Percentiles rank a stretch among this genome's conserved stretches.
phyloP scores from a whole-genome alignment of 2,329 filamentous ascomycete genomes.

The Pseudopithomyces maydicus region DNA sequence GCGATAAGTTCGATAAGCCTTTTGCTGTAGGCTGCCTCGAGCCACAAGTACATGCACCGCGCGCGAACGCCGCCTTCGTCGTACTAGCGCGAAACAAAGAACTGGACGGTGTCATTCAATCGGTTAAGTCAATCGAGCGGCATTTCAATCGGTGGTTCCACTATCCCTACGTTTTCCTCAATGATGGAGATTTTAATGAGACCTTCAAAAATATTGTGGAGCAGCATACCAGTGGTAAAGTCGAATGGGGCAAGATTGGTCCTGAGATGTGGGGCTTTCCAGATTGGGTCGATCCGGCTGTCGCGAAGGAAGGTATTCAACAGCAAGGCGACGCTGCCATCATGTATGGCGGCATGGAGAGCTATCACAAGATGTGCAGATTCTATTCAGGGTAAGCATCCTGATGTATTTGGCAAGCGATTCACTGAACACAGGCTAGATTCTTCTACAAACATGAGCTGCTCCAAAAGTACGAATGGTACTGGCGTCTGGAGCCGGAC shows the following conservation, averaged over 20 bases:
- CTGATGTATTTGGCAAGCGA: background rate
- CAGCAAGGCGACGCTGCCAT: slow-evolving; percentile 97
- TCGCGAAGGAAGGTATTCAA: slow-evolving; percentile 92
- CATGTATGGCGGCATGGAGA: slow-evolving; percentile 99
- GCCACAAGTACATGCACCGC: slow-evolving; percentile 73
- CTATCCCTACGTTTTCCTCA: slow-evolving; percentile 98
- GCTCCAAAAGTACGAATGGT: slow-evolving; percentile 97
- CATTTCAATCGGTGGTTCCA: slow-evolving; percentile 99
- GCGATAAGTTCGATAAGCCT: slow-evolving; percentile 95
- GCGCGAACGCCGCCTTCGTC: slow-evolving; percentile 94
- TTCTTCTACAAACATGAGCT: slow-evolving; percentile 98
- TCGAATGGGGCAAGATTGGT: slow-evolving; percentile 95
- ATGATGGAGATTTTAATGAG: slow-evolving; percentile 95
- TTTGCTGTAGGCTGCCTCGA: slow-evolving; percentile 90
- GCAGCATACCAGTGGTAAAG: slow-evolving; percentile 85
- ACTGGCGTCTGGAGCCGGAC: slow-evolving; percentile 98
- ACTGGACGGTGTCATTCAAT: slow-evolving; percentile 92
- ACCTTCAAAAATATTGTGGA: slow-evolving; percentile 86
- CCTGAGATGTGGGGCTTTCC: slow-evolving; percentile 94
- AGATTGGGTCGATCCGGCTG: slow-evolving; percentile 92
- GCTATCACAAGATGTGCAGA: slow-evolving; percentile 98
- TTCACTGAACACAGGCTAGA: slow-evolving; percentile 48
- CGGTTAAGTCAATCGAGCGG: slow-evolving; percentile 94
- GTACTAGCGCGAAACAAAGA: slow-evolving; percentile 96
- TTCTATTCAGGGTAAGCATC: slow-evolving; percentile 90